Conservation (phyloP, 768 basidiomycete species). For the Exsudoporus frostii region DNA sequence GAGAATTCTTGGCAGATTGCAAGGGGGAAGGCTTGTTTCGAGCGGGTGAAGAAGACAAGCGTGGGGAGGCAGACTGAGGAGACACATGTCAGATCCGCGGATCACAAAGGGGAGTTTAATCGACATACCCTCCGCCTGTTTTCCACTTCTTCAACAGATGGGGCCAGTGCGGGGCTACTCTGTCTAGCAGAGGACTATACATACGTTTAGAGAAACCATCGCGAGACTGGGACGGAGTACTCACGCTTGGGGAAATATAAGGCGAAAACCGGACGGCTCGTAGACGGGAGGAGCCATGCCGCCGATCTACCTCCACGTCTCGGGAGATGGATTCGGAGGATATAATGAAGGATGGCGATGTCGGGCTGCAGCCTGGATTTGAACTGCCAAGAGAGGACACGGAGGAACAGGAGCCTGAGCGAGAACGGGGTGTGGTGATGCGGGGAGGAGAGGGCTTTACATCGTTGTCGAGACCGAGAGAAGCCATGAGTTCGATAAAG, state of each 20-base stretch:
- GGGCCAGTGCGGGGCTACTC: conserved; percentile 39
- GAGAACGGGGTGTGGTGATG: conserved; percentile 26
- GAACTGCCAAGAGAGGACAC: conserved; percentile 42
- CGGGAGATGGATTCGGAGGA: conserved; percentile 24
- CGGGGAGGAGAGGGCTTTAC: conserved; percentile 32
- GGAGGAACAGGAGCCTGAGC: conserved; percentile 45
- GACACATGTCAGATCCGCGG: conserved; percentile 32
- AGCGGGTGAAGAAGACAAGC: conserved; percentile 40
- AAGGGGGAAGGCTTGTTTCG: conserved; percentile 42
- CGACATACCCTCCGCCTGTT: conserved; percentile 33
- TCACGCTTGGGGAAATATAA: conserved; percentile 28
- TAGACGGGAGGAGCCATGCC: conserved; percentile 25
- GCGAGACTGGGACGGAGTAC: not conserved
- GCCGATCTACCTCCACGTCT: conserved; percentile 31
- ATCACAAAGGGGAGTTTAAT: conserved; percentile 25
- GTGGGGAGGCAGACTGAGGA: conserved; percentile 35
- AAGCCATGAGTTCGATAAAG: conserved; percentile 84
- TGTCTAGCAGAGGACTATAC: conserved; percentile 42
- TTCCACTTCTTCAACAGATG: conserved; percentile 25
- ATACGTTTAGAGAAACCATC: not conserved
- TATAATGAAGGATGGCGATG: conserved; percentile 37
- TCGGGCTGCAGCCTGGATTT: conserved; percentile 29
- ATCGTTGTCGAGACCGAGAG: conserved; percentile 66
- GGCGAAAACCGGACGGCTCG: conserved; percentile 31
- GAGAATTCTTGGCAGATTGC: conserved; percentile 46